Base-by-base conservation (phyloP, 306 rosid genomes). In the Lupinus albus region DNA sequence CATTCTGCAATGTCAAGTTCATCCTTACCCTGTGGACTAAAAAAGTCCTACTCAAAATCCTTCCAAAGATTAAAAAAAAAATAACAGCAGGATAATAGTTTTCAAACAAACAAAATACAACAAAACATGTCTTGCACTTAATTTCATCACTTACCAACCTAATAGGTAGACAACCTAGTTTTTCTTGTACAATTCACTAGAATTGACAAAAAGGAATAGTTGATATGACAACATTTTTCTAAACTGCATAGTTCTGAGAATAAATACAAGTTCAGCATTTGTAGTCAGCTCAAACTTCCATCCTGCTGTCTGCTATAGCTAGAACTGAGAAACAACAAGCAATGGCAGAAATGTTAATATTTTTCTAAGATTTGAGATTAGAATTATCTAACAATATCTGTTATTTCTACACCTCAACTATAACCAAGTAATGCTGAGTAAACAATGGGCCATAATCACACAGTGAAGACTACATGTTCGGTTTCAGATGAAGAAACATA, bases 201-300 rank as follows among this genome's bases (percentile, higher is more conserved):
- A 73, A 36, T 33, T 79, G 50, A 49, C 77, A 74, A 74, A 25
- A 65, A 78, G 18, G 71, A 76, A 76, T 51, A 76, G 62, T 72
- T 36, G 63, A 61, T 63, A 67, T 72, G 48, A 79, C 49, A 61
- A 58, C 71, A 44, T 65, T 76, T 41, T 76, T 41, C 70, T 52
- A 72, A 41, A 32, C 6, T 8, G 41, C 42, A 36, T 46, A 35
- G n/a, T 56, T 45, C 7, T 10, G 35, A 56, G 6, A 33, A 67
- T 17, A 54, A 25, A 38, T 59, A 5, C 8, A 18, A 49, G 14
- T 49, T 14, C 61, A 18, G 46, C 50, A 60, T 6, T 28, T 33
- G 38, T 13, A 59, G 35, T 56, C 73, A 64, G 48, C 72, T 54
- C 13, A 32, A 30, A 55, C 48, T 55, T 67, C 61, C 71, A 38